These are phyloP conservation scores for Takashimella tepidaria DNA, from an alignment of 1,284 basidiomycete species.

Conservation along the genomic window DNA sequence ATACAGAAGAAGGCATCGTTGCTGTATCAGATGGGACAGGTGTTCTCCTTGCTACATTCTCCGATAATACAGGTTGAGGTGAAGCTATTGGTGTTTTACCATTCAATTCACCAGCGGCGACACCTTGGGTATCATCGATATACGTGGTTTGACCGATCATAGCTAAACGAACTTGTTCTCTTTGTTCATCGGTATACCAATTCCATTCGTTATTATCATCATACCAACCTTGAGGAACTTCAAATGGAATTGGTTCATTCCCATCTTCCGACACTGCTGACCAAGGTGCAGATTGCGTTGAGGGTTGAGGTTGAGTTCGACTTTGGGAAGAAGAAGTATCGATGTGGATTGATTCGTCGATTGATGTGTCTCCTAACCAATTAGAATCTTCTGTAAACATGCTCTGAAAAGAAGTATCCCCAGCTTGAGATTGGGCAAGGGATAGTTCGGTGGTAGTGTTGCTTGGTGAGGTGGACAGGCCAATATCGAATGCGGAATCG, in stretches of 20 bases:
- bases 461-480: neutral
- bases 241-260: slow-evolving; percentile 21
- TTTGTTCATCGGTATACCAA: slow-evolving; percentile 44
- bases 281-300: neutral
- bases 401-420: slow-evolving; percentile 23
- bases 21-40: neutral
- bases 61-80: neutral
- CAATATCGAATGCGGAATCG: slow-evolving; percentile 8
- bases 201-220: slow-evolving; percentile 38
- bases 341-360: slow-evolving; percentile 29
- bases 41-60: slow-evolving; percentile 6
- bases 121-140: neutral
- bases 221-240: slow-evolving; percentile 44
- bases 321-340: slow-evolving; percentile 3
- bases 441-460: neutral
- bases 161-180: slow-evolving; percentile 30
- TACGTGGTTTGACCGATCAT: slow-evolving; percentile 23
- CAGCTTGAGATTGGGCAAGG: neutral
- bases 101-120: neutral
- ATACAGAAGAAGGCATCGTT: neutral
- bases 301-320: neutral
- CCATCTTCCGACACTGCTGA: slow-evolving; percentile 5
- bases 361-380: slow-evolving; percentile 35
- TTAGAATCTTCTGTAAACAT: slow-evolving; percentile 28
- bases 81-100: neutral